A percentile compares a stretch with the other conserved stretches of the same genome.
Conservation (phyloP, 2,329 filamentous ascomycete genomes). For the Raffaelea ambrosiae region DNA sequence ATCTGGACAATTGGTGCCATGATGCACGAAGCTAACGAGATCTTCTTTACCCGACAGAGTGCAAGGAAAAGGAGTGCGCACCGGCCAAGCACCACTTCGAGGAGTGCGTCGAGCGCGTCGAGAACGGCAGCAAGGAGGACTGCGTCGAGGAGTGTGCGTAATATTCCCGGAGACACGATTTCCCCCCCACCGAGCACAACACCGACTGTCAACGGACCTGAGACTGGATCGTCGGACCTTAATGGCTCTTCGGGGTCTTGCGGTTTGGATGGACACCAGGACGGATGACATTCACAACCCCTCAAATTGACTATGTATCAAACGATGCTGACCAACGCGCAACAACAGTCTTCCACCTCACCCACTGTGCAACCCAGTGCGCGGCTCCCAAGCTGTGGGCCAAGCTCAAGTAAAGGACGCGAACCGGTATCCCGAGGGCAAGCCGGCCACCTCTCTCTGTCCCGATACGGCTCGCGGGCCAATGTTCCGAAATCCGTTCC, state of each 20-base stretch:
- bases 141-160: slow-evolving; percentile 98
- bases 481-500: too few relatives aligned
- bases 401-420: slow-evolving; percentile 71
- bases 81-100: slow-evolving; percentile 96
- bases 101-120: slow-evolving; percentile 93
- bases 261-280: too few relatives aligned
- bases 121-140: slow-evolving; percentile 78
- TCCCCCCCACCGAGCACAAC: background rate
- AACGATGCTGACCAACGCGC: slow-evolving; percentile 6
- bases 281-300: too few relatives aligned
- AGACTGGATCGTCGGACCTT: too few relatives aligned
- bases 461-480: too few relatives aligned
- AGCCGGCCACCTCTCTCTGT: background rate
- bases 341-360: slow-evolving; percentile 91
- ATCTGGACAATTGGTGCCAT: too few relatives aligned
- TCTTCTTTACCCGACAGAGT: slow-evolving; percentile 75
- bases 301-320: background rate
- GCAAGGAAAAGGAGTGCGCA: slow-evolving; percentile 74
- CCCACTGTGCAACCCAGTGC: slow-evolving; percentile 88
- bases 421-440: background rate
- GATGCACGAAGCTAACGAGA: too few relatives aligned
- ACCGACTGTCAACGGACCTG: too few relatives aligned
- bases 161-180: too few relatives aligned
- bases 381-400: slow-evolving; percentile 95
- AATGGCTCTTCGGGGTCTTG: too few relatives aligned